Evolutionary conservation across 169 alveolate species (phyloP).

Genomic region (Plasmodium knowlesi): DNA sequence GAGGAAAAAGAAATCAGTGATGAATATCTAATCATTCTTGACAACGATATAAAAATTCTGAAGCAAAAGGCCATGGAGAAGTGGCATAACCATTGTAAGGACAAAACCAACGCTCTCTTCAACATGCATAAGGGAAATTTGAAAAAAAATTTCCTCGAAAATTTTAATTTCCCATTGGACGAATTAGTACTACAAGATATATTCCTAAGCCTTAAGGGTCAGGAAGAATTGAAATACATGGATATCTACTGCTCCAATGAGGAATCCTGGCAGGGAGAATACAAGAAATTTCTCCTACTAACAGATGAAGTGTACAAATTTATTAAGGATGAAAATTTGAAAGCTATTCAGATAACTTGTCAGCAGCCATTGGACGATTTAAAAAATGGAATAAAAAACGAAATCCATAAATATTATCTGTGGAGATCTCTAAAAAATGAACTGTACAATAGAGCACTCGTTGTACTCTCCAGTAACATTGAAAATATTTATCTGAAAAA

Average conservation of each 20-base stretch:
- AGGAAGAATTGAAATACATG: conserved; percentile 74
- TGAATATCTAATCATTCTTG: conserved; percentile 37
- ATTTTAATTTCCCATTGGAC: conserved; percentile 74
- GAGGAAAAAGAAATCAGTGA: conserved; percentile 73
- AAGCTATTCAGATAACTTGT: conserved; percentile 74
- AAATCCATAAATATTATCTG: conserved; percentile 56
- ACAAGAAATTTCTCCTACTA: conserved; percentile 63
- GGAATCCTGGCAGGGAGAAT: conserved; percentile 69
- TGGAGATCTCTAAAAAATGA: conserved; percentile 71
- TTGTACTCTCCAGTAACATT: conserved; percentile 69
- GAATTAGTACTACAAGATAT: conserved; percentile 73
- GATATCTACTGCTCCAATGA: conserved; percentile 76
- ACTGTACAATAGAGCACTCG: conserved; percentile 61
- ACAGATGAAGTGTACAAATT: conserved; percentile 59
- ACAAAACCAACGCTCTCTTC: conserved; percentile 60
- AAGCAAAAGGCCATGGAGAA: conserved; percentile 70
- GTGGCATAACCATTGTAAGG: conserved; percentile 75
- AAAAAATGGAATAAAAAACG: conserved; percentile 62
- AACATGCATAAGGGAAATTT: conserved; percentile 73
- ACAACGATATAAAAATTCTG: conserved; percentile 36
- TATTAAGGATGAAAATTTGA: conserved; percentile 73
- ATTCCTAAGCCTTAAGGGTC: conserved; percentile 53
- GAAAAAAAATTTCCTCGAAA: conserved; percentile 63
- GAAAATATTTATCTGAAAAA: conserved; percentile 74
- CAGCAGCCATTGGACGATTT: conserved; percentile 75